Evolutionary conservation across 345 rosid species (phyloP).

Genomic region (Anastatica hierochuntica): DNA sequence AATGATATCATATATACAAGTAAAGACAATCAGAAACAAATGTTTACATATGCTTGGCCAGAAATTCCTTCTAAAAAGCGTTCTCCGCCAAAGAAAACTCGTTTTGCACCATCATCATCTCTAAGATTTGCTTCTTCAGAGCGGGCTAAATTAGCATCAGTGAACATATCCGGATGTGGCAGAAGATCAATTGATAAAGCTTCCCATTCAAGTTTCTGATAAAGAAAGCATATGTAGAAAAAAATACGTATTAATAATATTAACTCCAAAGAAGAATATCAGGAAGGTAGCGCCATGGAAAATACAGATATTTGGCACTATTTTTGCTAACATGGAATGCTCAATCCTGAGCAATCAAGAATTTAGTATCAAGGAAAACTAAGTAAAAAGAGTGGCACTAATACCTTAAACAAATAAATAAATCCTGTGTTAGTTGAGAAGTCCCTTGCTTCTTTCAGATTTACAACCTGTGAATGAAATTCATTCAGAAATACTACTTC

Average conservation of each 20-base stretch:
- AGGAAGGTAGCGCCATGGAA: slow-evolving; percentile 1
- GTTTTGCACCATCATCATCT: slow-evolving; percentile 98
- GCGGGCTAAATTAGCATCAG: slow-evolving; percentile 75
- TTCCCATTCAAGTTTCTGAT: slow-evolving; percentile 98
- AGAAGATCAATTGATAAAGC: slow-evolving; percentile 92
- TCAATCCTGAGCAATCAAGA: slow-evolving; percentile 6
- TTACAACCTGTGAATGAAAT: slow-evolving; percentile 51
- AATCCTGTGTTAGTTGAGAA: slow-evolving; percentile 60
- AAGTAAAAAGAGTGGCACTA: background rate
- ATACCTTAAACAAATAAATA: slow-evolving; percentile 93
- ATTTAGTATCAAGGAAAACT: background rate
- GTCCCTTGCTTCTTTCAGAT: slow-evolving; percentile 96
- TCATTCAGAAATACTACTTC: background rate
- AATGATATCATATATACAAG: background rate
- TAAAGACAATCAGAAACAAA: slow-evolving; percentile 15
- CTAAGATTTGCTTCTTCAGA: slow-evolving; percentile 55
- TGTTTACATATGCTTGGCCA: slow-evolving; percentile 84
- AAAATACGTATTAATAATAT: slow-evolving; percentile 6
- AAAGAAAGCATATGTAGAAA: slow-evolving; percentile 23
- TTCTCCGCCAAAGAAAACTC: slow-evolving; percentile 99
- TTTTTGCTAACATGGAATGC: background rate
- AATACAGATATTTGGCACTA: background rate
- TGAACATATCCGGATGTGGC: slow-evolving; percentile 99
- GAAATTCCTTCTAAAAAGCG: slow-evolving; percentile 94
- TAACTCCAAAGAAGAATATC: slow-evolving; percentile 1